phyloP scores from a whole-genome alignment of 2,329 filamentous ascomycete species.

The Cadophora sp. region DNA sequence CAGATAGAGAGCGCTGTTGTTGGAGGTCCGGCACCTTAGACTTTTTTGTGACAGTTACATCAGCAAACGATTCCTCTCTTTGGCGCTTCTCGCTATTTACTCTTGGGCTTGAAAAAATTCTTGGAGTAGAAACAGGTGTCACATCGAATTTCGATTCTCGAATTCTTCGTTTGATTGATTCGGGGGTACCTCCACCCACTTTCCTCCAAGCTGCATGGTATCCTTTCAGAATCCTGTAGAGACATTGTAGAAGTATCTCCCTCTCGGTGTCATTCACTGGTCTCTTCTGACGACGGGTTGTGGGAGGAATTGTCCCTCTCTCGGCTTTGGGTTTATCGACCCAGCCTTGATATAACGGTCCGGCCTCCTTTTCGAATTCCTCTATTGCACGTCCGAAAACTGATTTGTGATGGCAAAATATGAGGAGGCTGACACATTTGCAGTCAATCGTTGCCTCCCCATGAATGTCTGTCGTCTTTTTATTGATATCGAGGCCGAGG shows the following conservation, averaged over 20 bases:
- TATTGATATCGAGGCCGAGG: conserved; percentile 9
- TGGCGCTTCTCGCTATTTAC: conserved; percentile 17
- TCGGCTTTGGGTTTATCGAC: conserved; percentile 33
- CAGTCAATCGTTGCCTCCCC: neutral
- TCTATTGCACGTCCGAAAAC: neutral
- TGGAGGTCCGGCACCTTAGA: conserved; percentile 6
- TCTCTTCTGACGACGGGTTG: conserved; percentile 22
- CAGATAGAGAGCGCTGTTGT: neutral
- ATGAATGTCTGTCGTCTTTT: neutral
- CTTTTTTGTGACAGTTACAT: conserved; percentile 19
- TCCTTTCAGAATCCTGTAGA: conserved; percentile 17
- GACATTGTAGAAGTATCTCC: conserved; percentile 20
- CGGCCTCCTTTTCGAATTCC: conserved; percentile 25
- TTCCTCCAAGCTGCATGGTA: neutral
- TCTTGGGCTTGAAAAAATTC: conserved; percentile 1
- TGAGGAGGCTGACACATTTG: conserved; percentile 10
- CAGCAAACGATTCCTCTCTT: conserved; percentile 19
- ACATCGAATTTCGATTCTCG: neutral
- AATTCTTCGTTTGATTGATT: neutral
- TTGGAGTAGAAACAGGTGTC: conserved; percentile 8
- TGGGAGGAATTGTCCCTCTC: conserved; percentile 30
- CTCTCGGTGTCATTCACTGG: conserved; percentile 25
- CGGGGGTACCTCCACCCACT: neutral
- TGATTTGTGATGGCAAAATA: conserved; percentile 17
- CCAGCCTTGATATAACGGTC: conserved; percentile 30